Base-by-base conservation (phyloP, 2,329 filamentous ascomycete genomes). In the Penicillium glabrum region DNA sequence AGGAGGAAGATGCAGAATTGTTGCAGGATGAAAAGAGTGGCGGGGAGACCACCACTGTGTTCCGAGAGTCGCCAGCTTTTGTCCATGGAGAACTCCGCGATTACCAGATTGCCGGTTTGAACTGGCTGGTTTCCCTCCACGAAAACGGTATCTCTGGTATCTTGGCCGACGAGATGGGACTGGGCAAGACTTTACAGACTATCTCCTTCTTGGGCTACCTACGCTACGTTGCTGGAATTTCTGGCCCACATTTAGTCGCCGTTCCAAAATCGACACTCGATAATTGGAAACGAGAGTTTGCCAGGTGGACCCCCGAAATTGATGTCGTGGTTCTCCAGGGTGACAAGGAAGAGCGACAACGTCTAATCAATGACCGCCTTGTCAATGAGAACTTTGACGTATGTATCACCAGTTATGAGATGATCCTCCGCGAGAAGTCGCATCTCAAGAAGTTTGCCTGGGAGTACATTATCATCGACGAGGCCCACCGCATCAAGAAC, bases 401-500 rank as follows among this genome's bases (percentile, higher is more conserved):
- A 19, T 97, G 93, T 78, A 90, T 99, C 72, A 99, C 95, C 14
- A 97, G 93, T 74, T 99, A 99, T 78, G 95, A 99, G 75, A 98
- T 99, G 93, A 92, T 99, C 58, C 82, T 99, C 13, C 87, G 95
- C 56, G 95, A 99, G 72, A 98, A 99, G 79, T 82, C 90, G 1
- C 91, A 96, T 66, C 77, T 99, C 64, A 96, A 95, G 79, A 98
- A 98, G 75, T 96, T 99, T 73, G 93, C 95, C 0, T 99, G 95
- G 95, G 93, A 99, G 74, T 99, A 99, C 76, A 99, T 99, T 75
- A 96, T 99, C 66, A 96, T 99, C 62, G 95, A 99, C 69, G 95
- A 99, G 78, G 88, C 95, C 2, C 95, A 99, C 75, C 91, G 95
- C 59, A 99, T 99, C 84, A 99, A 99, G 81, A 99, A 99, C 76